Evolutionary conservation across 345 rosid species (phyloP), one percentile per base, ranked within the genome.

Genomic region (Noccaea caerulescens): DNA sequence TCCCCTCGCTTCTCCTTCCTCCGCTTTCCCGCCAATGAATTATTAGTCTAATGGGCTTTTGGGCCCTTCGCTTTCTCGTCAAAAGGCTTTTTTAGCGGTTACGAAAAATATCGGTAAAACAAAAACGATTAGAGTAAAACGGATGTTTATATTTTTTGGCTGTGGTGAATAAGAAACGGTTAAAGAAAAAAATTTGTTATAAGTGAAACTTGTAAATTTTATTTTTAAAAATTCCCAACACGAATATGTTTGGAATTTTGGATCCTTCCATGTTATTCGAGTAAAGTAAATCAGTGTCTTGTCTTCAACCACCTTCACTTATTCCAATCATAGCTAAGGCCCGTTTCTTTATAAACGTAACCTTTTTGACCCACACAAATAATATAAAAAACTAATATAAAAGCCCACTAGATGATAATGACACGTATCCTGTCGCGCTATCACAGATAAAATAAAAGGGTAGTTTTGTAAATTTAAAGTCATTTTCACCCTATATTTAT

Each of bases 1-100:
- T 30, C 9, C 66, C 10, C 44, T 2, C 58, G 12, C 46, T 66
- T 61, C 69, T 62, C 81, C 76, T 81, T 78, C 83, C 77, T 60
- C 75, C 33, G 37, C n/a, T 41, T 78, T 49, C 70, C 63, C 68
- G 62, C 54, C 60, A 38, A 52, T 52, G 25, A 41, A 25, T 3
- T 7, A 23, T 3, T 1, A 9, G 5, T 46, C 14, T 64, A 13
- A 12, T 57, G 77, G 72, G 72, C 54, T 56, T 38, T 11, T 25
- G 45, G 52, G 30, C 27, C 83, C 77, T 60, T 72, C 33, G 37
- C n/a, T 41, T 78, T 49, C 70, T 59, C 68, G 62, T 49, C 60
- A 38, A 52, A 1, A 16, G 11, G 45, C 10, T 8, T 37, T 37
- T 37, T 37, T 2, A 16, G 39, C 10, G 39, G 39, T 37, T 37